Base-by-base conservation (phyloP, 2,329 filamentous ascomycete genomes). In the Myriosclerotinia duriaeana region DNA sequence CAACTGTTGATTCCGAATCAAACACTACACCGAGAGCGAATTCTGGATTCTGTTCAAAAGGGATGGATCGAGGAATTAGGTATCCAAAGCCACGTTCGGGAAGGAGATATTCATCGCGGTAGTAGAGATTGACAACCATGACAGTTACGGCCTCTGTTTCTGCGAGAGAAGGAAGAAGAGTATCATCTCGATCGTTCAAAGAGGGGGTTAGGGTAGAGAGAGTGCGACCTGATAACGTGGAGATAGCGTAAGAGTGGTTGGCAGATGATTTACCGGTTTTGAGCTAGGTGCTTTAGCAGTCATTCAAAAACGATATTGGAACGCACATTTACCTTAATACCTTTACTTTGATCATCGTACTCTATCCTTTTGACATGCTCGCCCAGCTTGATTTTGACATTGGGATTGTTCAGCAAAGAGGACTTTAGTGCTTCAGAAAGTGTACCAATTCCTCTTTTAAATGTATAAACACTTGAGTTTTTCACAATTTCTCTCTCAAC, bases 71-170 rank as follows among this genome's bases (percentile, higher is more conserved):
- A 1, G 95, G 94, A 67, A 99, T 90, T 6, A 99, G 85, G 78
- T 98, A 98, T 70, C 95, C 95, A 76, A 98, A 96, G 22, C 93
- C 95, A 40, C 87, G 80, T 17, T 86, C 85, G 2, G 72, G 69
- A 59, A 91, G 82, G 46, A 96, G 79, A 66, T 85, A 75, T 8
- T 87, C 83, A 53, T 86, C 82, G 1, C 83, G 80, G 77, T 89
- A 99, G 83, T 89, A 97, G 58, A 99, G 82, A 78, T 97, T 97
- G 69, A 99, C 90, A 2, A 93, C 91, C 88, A 93, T 93, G 71
- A 97, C 93, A 42, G 89, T 93, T 40, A 94, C 90, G 46, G 89
- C 86, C 64, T 85, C 83, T 20, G 85, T 84, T 53, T 83, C 75
- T 22, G 77, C 75, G 14, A 90, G 81, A 42, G 81, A 76, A 6